These are phyloP conservation scores for Paecilomyces formosus DNA, from an alignment of 2,329 filamentous ascomycete species.

Conservation along the genomic window DNA sequence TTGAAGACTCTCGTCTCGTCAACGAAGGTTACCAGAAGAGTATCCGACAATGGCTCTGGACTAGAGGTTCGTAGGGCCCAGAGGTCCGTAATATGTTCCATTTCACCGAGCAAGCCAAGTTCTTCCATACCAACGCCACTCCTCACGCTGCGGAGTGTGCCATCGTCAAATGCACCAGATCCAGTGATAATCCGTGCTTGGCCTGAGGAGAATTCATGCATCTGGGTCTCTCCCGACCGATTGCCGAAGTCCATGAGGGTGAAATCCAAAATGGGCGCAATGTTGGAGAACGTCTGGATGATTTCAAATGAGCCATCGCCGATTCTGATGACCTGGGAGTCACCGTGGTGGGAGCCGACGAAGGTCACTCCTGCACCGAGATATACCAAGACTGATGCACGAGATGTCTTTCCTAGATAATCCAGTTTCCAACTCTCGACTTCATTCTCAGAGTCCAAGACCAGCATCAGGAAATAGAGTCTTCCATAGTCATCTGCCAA, in stretches of 20 bases:
- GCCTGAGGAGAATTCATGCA: conserved; percentile 88
- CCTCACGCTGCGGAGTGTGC: conserved; percentile 79
- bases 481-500: conserved; percentile 86
- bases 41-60: conserved; percentile 49
- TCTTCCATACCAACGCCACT: conserved; percentile 93
- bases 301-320: conserved; percentile 55
- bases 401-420: conserved; percentile 60
- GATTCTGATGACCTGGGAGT: conserved; percentile 74
- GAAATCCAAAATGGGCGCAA: conserved; percentile 89
- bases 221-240: conserved; percentile 66
- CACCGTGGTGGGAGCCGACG: conserved; percentile 84
- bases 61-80: conserved; percentile 57
- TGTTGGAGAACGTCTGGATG: conserved; percentile 71
- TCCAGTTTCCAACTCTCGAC: conserved; percentile 68
- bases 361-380: conserved; percentile 63
- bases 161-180: conserved; percentile 83
- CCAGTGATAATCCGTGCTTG: conserved; percentile 90
- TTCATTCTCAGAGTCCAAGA: conserved; percentile 55
- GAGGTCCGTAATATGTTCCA: conserved; percentile 65
- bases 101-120: conserved; percentile 70
- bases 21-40: conserved; percentile 70
- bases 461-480: conserved; percentile 75
- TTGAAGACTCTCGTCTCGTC: conserved; percentile 76
- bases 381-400: conserved; percentile 72
- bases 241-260: conserved; percentile 94